Evolutionary conservation across 495 filamentous ascomycete genomes (phyloP).

Genomic region (Aspergillus nidulans): DNA sequence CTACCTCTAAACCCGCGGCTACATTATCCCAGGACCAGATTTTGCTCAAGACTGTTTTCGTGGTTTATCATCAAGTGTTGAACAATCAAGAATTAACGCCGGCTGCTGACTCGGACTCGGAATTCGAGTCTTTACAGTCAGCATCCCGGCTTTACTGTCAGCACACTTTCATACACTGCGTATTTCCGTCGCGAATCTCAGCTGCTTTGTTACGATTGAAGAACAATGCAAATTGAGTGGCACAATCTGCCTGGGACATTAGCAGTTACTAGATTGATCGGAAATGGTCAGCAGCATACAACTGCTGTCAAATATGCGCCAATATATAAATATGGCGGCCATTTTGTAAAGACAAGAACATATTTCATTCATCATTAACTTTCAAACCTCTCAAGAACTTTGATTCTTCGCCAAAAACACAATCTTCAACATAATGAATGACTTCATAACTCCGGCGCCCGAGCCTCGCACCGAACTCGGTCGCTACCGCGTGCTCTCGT

Average conservation of each 20-base stretch:
- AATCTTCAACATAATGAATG: conserved; percentile 16
- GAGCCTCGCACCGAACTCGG: conserved; percentile 53
- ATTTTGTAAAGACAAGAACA: neutral
- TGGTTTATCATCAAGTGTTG: too few relatives aligned
- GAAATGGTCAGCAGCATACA: neutral
- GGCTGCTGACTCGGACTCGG: neutral
- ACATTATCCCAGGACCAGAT: too few relatives aligned
- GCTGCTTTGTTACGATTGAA: too few relatives aligned
- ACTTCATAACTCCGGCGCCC: conserved; percentile 43
- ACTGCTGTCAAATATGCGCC: neutral
- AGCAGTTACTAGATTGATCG: neutral
- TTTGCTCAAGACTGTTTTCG: too few relatives aligned
- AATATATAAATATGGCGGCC: neutral
- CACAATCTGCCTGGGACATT: neutral
- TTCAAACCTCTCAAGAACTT: neutral
- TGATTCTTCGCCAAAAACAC: neutral
- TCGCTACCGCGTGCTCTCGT: conserved; percentile 55
- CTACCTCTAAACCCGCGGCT: too few relatives aligned
- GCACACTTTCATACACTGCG: too few relatives aligned
- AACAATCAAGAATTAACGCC: neutral
- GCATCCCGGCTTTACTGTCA: too few relatives aligned
- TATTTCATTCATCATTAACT: neutral
- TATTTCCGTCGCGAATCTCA: neutral
- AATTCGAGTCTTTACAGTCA: too few relatives aligned
- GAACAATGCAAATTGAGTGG: neutral